phyloP scores from a whole-genome alignment of 2,329 filamentous ascomycete species.

The Pestalotiopsis sp. region DNA sequence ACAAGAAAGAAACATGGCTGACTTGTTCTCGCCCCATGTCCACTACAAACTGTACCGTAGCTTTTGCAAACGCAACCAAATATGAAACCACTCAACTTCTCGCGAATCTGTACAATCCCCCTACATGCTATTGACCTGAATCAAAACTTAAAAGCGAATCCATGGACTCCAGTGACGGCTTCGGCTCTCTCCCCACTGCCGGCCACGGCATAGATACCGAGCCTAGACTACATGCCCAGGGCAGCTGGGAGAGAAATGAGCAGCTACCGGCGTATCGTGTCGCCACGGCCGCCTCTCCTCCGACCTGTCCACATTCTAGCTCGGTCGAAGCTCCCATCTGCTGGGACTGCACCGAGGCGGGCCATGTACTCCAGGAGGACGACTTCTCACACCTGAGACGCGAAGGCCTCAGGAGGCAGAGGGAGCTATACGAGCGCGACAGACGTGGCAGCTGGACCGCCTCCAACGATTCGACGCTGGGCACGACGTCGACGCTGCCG shows the following conservation, averaged over 20 bases:
- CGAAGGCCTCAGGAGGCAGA: background rate
- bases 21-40: background rate
- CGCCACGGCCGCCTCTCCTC: background rate
- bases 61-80: background rate
- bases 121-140: background rate
- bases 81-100: background rate
- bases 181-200: background rate
- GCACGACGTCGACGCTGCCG: background rate
- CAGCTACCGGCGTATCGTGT: background rate
- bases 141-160: background rate
- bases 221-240: background rate
- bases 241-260: background rate
- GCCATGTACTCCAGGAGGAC: background rate
- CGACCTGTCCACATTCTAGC: background rate
- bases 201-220: background rate
- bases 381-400: background rate
- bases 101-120: background rate
- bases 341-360: constrained; percentile 1
- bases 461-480: background rate
- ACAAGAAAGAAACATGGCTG: background rate
- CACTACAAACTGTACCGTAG: background rate
- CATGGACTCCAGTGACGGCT: background rate
- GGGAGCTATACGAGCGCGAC: background rate
- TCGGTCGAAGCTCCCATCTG: background rate
- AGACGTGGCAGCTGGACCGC: background rate